Evolutionary conservation across 2,329 filamentous ascomycete genomes (phyloP).

Genomic region (Phyllosticta paracitricarpa): DNA sequence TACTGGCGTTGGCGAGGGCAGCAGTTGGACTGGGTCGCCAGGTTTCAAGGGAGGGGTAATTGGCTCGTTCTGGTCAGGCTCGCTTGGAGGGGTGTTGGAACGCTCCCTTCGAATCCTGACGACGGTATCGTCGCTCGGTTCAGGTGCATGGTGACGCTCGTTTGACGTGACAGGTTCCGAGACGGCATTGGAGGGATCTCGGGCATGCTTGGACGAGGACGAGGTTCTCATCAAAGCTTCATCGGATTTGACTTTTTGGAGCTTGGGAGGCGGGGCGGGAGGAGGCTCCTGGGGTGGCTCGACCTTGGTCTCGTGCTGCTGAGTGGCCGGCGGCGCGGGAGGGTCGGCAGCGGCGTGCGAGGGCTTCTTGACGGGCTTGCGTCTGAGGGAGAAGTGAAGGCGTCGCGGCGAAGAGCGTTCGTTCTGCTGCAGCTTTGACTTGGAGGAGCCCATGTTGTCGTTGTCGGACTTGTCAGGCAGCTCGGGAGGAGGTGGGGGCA

Average conservation of each 20-base stretch:
- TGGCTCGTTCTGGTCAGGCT: slow-evolving; percentile 8
- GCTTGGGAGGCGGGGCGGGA: neutral
- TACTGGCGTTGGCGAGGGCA: slow-evolving; percentile 11
- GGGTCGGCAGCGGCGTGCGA: neutral
- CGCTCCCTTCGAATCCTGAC: neutral
- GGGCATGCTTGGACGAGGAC: neutral
- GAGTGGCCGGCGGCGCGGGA: neutral
- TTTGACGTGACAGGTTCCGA: neutral
- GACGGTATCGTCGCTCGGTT: neutral
- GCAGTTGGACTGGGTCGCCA: neutral
- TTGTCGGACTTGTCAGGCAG: slow-evolving; percentile 22
- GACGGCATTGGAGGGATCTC: neutral
- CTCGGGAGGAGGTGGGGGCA: slow-evolving; percentile 20
- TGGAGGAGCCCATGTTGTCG: neutral
- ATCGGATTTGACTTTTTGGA: slow-evolving; percentile 1
- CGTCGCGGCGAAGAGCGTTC: neutral
- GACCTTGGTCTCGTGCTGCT: neutral
- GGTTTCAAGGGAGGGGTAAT: slow-evolving; percentile 10
- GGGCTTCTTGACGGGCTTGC: slow-evolving; percentile 8
- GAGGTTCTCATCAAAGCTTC: neutral
- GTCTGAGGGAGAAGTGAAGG: slow-evolving; percentile 4
- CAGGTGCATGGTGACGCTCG: neutral
- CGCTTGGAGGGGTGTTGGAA: slow-evolving; percentile 7
- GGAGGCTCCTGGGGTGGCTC: slow-evolving; percentile 1
- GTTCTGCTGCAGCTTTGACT: neutral